phyloP scores from a whole-genome alignment of 345 rosid species.

The Durio zibethinus region DNA sequence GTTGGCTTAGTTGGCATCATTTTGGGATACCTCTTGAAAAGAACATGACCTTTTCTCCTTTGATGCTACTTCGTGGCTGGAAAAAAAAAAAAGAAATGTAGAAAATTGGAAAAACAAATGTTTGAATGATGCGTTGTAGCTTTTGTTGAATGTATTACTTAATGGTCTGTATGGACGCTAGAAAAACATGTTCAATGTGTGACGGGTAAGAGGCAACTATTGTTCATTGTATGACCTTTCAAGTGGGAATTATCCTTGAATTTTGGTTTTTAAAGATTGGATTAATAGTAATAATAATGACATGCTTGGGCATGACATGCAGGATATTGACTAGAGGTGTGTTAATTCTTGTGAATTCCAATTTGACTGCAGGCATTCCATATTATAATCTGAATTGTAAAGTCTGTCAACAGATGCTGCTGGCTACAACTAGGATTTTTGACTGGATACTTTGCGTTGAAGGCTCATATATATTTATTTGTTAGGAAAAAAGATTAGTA shows the following conservation, averaged over 20 bases:
- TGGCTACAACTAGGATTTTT: background rate
- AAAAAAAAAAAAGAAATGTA: slow-evolving; percentile 16
- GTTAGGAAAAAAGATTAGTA: no score
- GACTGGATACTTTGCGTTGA: background rate
- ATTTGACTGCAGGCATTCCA: background rate
- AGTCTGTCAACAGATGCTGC: background rate
- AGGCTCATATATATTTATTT: no score
- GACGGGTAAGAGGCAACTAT: slow-evolving; percentile 15
- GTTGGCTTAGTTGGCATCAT: slow-evolving; percentile 68
- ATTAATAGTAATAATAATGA: no score
- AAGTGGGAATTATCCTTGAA: background rate
- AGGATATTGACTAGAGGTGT: no score
- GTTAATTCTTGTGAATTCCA: background rate
- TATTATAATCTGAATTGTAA: background rate
- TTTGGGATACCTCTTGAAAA: slow-evolving; percentile 72
- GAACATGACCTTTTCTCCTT: slow-evolving; percentile 33
- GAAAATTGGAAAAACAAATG: slow-evolving; percentile 19
- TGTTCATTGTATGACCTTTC: background rate
- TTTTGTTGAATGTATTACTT: slow-evolving; percentile 22
- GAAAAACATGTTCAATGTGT: slow-evolving; percentile 17
- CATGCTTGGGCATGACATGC: no score
- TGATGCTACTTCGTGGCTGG: background rate
- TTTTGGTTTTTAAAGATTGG: no score
- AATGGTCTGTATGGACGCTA: slow-evolving; percentile 17
- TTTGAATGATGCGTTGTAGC: slow-evolving; percentile 23